Conservation (phyloP, 1,139 yeast species). For the Lodderomyces orthopsilosis region DNA sequence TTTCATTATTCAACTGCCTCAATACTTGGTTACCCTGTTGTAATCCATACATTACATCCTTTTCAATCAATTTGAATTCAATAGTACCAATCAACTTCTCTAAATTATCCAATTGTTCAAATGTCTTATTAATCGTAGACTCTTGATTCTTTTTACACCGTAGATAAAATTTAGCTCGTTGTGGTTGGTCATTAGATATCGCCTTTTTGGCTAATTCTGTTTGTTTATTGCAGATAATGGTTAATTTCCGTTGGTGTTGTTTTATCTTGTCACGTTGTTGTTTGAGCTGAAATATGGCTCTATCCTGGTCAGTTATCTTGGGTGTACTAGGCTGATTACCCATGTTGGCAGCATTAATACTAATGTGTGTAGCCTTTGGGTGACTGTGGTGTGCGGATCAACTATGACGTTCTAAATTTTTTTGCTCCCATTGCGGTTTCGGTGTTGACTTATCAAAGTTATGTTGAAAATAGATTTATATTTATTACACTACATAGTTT, state of each 20-base stretch:
- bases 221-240: slow-evolving; percentile 55
- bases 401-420: not conserved
- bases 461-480: too few relatives aligned
- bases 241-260: slow-evolving; percentile 67
- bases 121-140: slow-evolving; percentile 62
- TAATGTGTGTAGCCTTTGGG: too few relatives aligned
- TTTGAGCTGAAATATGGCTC: slow-evolving; percentile 81
- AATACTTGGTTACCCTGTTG: slow-evolving; percentile 77
- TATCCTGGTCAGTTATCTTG: slow-evolving; percentile 76
- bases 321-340: slow-evolving; percentile 49
- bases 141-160: slow-evolving; percentile 82
- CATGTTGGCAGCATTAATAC: slow-evolving; percentile 30
- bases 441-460: too few relatives aligned
- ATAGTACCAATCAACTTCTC: slow-evolving; percentile 73
- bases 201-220: slow-evolving; percentile 57
- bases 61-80: slow-evolving; percentile 86
- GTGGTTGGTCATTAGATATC: slow-evolving; percentile 49
- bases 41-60: slow-evolving; percentile 77
- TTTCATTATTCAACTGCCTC: slow-evolving; percentile 69
- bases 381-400: not conserved
- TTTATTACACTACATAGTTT: too few relatives aligned
- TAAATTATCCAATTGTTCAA: slow-evolving; percentile 71
- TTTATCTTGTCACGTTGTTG: slow-evolving; percentile 81
- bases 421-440: too few relatives aligned
- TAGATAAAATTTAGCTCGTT: slow-evolving; percentile 67